Evolutionary conservation across 257 asterid genomes (phyloP), one percentile per base, ranked within the genome.

Genomic region (Rubia yunnanensis): DNA sequence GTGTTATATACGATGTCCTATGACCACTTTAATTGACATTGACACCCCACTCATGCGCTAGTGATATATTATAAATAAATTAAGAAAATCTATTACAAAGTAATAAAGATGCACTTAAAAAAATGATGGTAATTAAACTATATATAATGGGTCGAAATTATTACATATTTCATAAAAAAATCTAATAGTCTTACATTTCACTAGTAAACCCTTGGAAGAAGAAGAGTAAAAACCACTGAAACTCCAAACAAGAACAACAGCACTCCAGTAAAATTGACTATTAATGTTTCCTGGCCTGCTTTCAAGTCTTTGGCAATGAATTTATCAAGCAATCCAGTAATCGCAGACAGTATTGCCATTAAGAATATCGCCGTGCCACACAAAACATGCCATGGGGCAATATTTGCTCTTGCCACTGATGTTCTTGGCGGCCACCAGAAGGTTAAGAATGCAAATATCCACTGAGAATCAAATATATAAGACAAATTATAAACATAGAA

Each of bases 241-340:
- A 76, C 59, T 15, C 78, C 87, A 69, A 68, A 88, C 4, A 85
- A 55, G 59, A 88, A 72, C 31, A 85, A 26, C 0, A 85, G 77
- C 14, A 88, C 73, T 1, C 83, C 95, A 0, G 70, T 80, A 73
- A 88, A 85, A 75, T 88, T 85, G 23, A 85, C 39, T 0, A 88
- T 15, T 0, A 77, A 74, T 4, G 86, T 84, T 71, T 87, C 95
- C 71, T 44, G 83, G 34, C 26, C 38, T 5, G 60, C 62, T 6
- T 10, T 35, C 28, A 85, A 72, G 10, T 69, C 46, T 20, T 65
- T 35, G 71, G 74, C 73, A 10, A 67, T 24, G 73, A 85, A 84
- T 48, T 68, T 81, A 76, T 85, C 88, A 5, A 74, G 67, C 72
- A 88, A 63, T 5, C 96, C 96, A 0, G 80, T 80, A 53, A 67